Percentiles rank a stretch among this genome's conserved stretches.
phyloP scores from a whole-genome alignment of 139 green algal genomes.

The Coelastrella sp. region DNA sequence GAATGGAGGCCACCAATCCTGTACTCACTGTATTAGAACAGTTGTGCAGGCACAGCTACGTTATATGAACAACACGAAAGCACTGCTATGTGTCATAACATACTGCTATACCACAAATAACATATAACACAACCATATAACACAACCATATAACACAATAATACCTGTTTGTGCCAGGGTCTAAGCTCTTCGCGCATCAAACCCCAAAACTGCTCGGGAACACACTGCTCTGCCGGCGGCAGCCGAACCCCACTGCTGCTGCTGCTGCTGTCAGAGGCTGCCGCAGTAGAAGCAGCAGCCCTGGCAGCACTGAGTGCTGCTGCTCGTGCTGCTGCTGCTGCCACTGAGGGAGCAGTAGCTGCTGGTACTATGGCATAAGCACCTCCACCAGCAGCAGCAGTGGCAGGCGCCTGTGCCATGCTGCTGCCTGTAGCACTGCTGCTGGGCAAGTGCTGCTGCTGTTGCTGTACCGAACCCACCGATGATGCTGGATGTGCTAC shows the following conservation, averaged over 20 bases:
- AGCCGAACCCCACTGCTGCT: conserved; percentile 3
- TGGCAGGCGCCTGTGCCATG: neutral
- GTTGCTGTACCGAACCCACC: too few species aligned
- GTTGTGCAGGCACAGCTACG: too few species aligned
- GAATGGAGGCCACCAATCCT: too few species aligned
- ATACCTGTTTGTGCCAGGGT: conserved; percentile 27
- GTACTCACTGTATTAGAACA: too few species aligned
- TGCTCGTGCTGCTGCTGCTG: neutral
- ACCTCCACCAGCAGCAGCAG: neutral
- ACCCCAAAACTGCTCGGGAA: neutral
- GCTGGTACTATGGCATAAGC: neutral
- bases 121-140: too few species aligned
- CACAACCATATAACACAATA: neutral
- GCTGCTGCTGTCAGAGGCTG: neutral
- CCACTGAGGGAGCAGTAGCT: neutral
- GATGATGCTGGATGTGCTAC: too few species aligned
- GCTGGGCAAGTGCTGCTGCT: neutral
- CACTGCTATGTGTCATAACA: too few species aligned
- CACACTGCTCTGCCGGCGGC: conserved; percentile 4
- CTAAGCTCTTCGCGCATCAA: conserved; percentile 18
- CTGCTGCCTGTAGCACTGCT: neutral
- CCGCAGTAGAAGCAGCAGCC: neutral
- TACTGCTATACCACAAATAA: too few species aligned
- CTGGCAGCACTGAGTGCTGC: neutral
- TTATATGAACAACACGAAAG: too few species aligned